phyloP scores from a whole-genome alignment of 2,329 filamentous ascomycete species.

The Diaporthe nobilis region DNA sequence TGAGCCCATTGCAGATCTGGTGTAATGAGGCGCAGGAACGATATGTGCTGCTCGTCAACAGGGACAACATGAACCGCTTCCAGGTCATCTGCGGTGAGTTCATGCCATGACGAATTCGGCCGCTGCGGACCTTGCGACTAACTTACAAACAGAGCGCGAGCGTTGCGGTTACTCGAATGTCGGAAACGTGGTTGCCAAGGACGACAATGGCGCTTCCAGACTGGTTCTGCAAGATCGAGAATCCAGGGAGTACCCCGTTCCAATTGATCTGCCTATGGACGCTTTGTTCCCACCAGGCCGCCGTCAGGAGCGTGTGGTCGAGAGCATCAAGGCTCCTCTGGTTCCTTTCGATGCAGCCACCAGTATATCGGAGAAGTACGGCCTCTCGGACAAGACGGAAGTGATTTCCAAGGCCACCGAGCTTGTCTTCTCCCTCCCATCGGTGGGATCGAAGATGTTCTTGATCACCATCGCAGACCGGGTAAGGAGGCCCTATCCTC shows the following conservation, averaged over 20 bases:
- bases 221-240: constrained; percentile 88
- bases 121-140: constrained; percentile 6
- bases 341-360: constrained; percentile 78
- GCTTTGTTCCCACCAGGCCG: constrained; percentile 89
- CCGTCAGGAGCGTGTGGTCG: constrained; percentile 82
- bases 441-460: constrained; percentile 97
- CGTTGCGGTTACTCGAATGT: constrained; percentile 94
- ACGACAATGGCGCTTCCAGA: constrained; percentile 75
- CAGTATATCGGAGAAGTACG: constrained; percentile 76
- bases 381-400: constrained; percentile 46
- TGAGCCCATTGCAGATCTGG: constrained; percentile 98
- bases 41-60: constrained; percentile 91
- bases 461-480: constrained; percentile 97
- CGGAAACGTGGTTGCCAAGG: constrained; percentile 77
- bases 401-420: constrained; percentile 75
- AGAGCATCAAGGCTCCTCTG: constrained; percentile 77
- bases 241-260: constrained; percentile 77
- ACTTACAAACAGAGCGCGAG: constrained; percentile 74
- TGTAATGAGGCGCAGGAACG: constrained; percentile 97
- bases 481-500: constrained; percentile 11
- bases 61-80: constrained; percentile 84
- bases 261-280: constrained; percentile 91
- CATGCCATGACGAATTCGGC: not conserved
- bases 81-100: constrained; percentile 72
- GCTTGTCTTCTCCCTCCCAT: constrained; percentile 85